Percentiles rank a stretch among this genome's conserved stretches.
Conservation (phyloP, 768 basidiomycete genomes). For the Leccinum variicolor region DNA sequence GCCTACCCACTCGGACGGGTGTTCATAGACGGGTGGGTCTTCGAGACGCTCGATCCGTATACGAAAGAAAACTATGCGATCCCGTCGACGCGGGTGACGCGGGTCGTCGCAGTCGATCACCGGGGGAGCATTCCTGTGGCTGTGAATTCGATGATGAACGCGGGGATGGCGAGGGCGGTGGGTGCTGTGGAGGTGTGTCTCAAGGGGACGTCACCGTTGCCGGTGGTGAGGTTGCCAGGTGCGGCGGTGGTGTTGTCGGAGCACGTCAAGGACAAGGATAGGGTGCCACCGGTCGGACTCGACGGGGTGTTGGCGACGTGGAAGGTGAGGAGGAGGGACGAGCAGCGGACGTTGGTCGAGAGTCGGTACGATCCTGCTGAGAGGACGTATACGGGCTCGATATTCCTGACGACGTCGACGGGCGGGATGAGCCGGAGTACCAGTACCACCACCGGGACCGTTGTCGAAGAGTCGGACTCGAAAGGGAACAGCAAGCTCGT, state of each 20-base stretch:
- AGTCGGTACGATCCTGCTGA: slow-evolving; percentile 51
- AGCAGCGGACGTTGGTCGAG: slow-evolving; percentile 51
- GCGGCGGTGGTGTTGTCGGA: slow-evolving; percentile 57
- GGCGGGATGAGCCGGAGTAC: slow-evolving; percentile 4
- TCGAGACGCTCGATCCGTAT: slow-evolving; percentile 96
- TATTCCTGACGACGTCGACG: slow-evolving; percentile 41
- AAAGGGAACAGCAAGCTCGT: slow-evolving; percentile 34
- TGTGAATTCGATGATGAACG: slow-evolving; percentile 83
- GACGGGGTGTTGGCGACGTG: slow-evolving; percentile 39
- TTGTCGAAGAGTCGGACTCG: slow-evolving; percentile 38
- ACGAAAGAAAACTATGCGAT: slow-evolving; percentile 92
- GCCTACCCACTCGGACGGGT: slow-evolving; percentile 73
- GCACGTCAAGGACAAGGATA: slow-evolving; percentile 30
- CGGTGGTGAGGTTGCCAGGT: slow-evolving; percentile 67
- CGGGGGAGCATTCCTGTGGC: slow-evolving; percentile 82
- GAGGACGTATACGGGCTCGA: slow-evolving; percentile 47
- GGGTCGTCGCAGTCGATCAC: slow-evolving; percentile 82
- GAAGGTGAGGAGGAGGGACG: slow-evolving; percentile 60
- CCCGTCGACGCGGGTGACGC: slow-evolving; percentile 86
- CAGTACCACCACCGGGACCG: slow-evolving; percentile 8
- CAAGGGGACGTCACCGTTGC: slow-evolving; percentile 61
- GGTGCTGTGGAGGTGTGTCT: slow-evolving; percentile 71
- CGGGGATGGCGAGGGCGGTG: slow-evolving; percentile 67
- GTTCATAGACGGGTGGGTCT: slow-evolving; percentile 90
- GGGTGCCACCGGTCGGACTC: slow-evolving; percentile 22